Percentiles rank a stretch among this genome's conserved stretches.
phyloP scores from a whole-genome alignment of 148 eudicot species.

The Rhododendron henanense region DNA sequence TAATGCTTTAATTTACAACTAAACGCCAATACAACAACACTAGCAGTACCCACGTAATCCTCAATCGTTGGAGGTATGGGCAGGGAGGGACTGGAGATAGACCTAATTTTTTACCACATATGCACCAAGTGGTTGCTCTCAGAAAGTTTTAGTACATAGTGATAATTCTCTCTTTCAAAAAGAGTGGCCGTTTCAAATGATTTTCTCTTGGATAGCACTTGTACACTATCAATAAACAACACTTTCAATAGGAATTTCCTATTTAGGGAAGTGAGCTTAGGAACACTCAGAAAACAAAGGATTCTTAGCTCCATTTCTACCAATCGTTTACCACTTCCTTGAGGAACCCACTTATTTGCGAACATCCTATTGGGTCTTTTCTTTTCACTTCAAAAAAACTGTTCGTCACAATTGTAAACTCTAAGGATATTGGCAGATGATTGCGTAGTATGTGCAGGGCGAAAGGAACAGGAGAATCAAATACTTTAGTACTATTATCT shows the following conservation, averaged over 20 bases:
- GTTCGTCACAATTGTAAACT: not conserved
- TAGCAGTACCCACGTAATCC: not conserved
- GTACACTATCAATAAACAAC: not conserved
- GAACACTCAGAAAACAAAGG: not conserved
- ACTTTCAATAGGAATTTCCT: not conserved
- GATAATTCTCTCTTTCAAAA: not conserved
- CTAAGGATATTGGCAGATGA: not conserved
- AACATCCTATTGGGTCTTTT: not conserved
- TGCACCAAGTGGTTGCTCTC: not conserved
- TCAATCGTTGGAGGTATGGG: not conserved
- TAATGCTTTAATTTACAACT: not conserved
- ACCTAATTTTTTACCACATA: not conserved
- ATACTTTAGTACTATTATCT: not conserved
- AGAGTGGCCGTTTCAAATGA: not conserved
- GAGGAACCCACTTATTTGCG: not conserved
- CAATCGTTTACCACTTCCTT: not conserved
- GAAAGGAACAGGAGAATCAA: not conserved
- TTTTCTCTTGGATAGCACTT: not conserved
- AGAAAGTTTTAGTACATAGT: not conserved
- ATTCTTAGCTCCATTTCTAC: not conserved
- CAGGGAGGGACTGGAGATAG: not conserved
- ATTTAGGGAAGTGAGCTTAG: not conserved
- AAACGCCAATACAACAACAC: not conserved
- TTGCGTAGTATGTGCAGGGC: not conserved
- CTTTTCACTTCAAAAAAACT: not conserved